A percentile compares a stretch with the other conserved stretches of the same genome.
phyloP scores from a whole-genome alignment of 768 basidiomycete genomes.

The Jaapia argillacea region DNA sequence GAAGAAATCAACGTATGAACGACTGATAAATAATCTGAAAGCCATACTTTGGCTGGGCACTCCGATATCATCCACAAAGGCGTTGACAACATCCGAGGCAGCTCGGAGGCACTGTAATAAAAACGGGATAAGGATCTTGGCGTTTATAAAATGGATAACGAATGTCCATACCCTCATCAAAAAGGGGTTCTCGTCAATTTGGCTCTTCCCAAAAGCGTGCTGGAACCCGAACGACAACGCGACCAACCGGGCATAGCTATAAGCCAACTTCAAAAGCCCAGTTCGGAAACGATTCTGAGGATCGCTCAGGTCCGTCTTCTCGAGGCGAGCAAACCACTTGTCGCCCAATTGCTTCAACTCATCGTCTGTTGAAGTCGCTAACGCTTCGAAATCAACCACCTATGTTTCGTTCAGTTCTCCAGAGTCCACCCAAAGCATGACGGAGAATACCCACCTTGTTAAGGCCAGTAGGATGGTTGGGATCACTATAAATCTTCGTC shows the following conservation, averaged over 20 bases:
- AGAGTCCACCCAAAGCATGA: not conserved
- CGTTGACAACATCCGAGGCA: slow-evolving; percentile 52
- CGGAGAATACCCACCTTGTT: slow-evolving; percentile 43
- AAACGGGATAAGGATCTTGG: slow-evolving; percentile 3
- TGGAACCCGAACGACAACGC: slow-evolving; percentile 72
- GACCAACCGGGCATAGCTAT: slow-evolving; percentile 59
- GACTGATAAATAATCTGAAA: no score
- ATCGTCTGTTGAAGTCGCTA: slow-evolving; percentile 64
- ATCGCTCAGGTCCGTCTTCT: slow-evolving; percentile 46
- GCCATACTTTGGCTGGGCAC: slow-evolving; percentile 11
- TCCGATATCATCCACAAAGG: slow-evolving; percentile 22
- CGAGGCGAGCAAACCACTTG: slow-evolving; percentile 42
- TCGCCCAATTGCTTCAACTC: slow-evolving; percentile 44
- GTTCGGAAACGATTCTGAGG: slow-evolving; percentile 49
- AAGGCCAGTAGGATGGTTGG: slow-evolving; percentile 61
- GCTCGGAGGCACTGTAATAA: slow-evolving; percentile 49
- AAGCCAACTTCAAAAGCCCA: slow-evolving; percentile 49
- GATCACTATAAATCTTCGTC: slow-evolving; percentile 61
- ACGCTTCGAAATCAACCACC: slow-evolving; percentile 52
- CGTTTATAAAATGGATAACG: slow-evolving; percentile 1
- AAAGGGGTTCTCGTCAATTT: slow-evolving; percentile 52
- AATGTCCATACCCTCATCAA: slow-evolving; percentile 44
- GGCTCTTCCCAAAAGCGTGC: slow-evolving; percentile 57
- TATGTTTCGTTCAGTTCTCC: slow-evolving; percentile 14
- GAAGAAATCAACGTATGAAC: no score